Percentiles rank a stretch among this genome's conserved stretches.
Evolutionary conservation across 306 rosid genomes (phyloP).

Genomic region (Glycine soja): DNA sequence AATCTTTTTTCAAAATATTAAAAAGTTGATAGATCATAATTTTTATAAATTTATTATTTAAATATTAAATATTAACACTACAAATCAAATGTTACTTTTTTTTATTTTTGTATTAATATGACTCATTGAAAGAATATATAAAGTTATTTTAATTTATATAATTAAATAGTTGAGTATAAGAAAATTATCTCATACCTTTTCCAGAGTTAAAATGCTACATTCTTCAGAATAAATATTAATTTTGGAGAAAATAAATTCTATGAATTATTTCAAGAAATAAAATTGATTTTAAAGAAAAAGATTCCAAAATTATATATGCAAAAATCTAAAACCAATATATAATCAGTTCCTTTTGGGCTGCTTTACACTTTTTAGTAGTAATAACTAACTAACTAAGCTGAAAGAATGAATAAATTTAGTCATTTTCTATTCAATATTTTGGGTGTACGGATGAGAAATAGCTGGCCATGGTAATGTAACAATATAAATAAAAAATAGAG

Average conservation of each 20-base stretch:
- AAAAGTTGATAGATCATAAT: too few species aligned
- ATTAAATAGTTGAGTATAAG: too few species aligned
- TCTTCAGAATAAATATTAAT: neutral
- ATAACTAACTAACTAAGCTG: constrained; percentile 9
- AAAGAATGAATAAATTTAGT: constrained; percentile 49
- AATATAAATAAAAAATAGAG: neutral
- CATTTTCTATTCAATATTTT: constrained; percentile 40
- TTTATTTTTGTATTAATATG: too few species aligned
- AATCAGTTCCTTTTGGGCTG: constrained; percentile 36
- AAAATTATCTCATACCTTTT: too few species aligned
- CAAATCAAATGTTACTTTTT: too few species aligned
- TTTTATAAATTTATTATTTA: too few species aligned
- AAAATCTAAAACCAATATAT: neutral
- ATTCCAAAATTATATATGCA: neutral
- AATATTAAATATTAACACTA: too few species aligned
- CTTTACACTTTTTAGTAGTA: constrained; percentile 42
- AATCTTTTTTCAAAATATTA: too few species aligned
- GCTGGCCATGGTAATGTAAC: neutral
- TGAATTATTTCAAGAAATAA: neutral
- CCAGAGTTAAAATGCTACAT: neutral
- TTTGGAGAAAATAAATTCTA: neutral
- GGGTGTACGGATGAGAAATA: constrained; percentile 36
- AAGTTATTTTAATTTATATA: too few species aligned
- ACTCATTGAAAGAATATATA: too few species aligned
- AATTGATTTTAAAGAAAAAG: neutral